phyloP scores from a whole-genome alignment of 768 basidiomycete species.

The Lyophyllum semitale region DNA sequence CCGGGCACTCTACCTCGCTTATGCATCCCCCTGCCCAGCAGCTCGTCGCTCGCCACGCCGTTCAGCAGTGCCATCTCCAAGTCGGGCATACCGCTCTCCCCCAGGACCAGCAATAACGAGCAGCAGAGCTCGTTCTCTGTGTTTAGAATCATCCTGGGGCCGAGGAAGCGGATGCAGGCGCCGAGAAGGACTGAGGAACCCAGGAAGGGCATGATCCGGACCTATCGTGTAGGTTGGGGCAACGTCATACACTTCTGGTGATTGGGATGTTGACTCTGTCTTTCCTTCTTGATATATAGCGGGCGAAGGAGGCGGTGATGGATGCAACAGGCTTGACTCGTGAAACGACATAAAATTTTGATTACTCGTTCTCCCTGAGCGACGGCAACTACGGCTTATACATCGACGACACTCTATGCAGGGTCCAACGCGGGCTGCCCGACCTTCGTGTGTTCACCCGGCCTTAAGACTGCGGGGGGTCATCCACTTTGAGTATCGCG shows the following conservation, averaged over 20 bases:
- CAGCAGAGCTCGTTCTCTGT: slow-evolving; percentile 1
- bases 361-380: too few relatives aligned
- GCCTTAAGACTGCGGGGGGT: too few relatives aligned
- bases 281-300: too few relatives aligned
- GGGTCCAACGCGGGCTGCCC: too few relatives aligned
- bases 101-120: too few relatives aligned
- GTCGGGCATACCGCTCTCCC: slow-evolving; percentile 2
- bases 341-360: too few relatives aligned
- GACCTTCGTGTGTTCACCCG: too few relatives aligned
- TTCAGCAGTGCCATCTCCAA: slow-evolving; percentile 15
- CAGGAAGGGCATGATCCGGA: slow-evolving; percentile 36
- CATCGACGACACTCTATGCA: too few relatives aligned
- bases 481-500: too few relatives aligned
- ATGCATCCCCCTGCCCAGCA: slow-evolving; percentile 1
- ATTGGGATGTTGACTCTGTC: too few relatives aligned
- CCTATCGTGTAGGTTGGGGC: slow-evolving; percentile 33
- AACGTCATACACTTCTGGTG: too few relatives aligned
- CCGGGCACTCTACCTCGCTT: slow-evolving; percentile 10
- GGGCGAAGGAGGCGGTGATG: slow-evolving; percentile 40
- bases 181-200: slow-evolving; percentile 40
- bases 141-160: neutral
- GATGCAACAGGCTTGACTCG: slow-evolving; percentile 42
- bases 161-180: slow-evolving; percentile 32
- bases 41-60: slow-evolving; percentile 11
- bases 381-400: too few relatives aligned